These are phyloP conservation scores for Trifolium repens DNA, from an alignment of 306 rosid species.

Conservation along the genomic window DNA sequence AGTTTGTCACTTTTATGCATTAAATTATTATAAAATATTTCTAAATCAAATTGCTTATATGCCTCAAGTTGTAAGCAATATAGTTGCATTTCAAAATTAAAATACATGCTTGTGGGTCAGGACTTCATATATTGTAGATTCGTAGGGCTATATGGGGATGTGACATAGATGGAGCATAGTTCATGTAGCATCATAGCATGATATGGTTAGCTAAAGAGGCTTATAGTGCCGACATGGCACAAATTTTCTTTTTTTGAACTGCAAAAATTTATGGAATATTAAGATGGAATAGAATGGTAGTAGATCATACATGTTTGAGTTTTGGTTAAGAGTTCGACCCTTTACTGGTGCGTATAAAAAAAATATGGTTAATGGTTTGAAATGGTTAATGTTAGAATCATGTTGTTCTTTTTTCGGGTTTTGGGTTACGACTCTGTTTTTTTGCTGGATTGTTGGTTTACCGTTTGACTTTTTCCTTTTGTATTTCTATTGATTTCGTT, in stretches of 20 bases:
- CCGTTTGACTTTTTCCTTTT: too few species aligned
- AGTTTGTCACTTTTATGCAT: slow-evolving; percentile 29
- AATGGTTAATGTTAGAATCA: neutral
- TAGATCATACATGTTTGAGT: too few species aligned
- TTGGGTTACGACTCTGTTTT: too few species aligned
- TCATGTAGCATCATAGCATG: neutral
- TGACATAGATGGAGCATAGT: neutral
- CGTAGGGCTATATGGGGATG: slow-evolving; percentile 8
- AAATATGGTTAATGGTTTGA: neutral
- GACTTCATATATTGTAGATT: slow-evolving; percentile 16
- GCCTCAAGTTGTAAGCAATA: slow-evolving; percentile 9
- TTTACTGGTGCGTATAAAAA: too few species aligned
- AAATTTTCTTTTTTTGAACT: too few species aligned
- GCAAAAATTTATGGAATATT: too few species aligned
- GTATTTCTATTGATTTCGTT: too few species aligned
- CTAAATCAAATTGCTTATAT: slow-evolving; percentile 23
- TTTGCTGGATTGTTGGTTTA: too few species aligned
- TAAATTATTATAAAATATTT: slow-evolving; percentile 30
- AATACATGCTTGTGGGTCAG: slow-evolving; percentile 18
- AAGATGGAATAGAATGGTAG: too few species aligned
- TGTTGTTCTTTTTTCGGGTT: too few species aligned
- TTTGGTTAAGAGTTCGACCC: too few species aligned
- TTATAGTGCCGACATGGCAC: neutral
- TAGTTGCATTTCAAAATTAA: slow-evolving; percentile 27
- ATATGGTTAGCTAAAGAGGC: slow-evolving; percentile 1